Conservation (phyloP, 164 flowering plant species). For the Chimonanthus praecox region DNA sequence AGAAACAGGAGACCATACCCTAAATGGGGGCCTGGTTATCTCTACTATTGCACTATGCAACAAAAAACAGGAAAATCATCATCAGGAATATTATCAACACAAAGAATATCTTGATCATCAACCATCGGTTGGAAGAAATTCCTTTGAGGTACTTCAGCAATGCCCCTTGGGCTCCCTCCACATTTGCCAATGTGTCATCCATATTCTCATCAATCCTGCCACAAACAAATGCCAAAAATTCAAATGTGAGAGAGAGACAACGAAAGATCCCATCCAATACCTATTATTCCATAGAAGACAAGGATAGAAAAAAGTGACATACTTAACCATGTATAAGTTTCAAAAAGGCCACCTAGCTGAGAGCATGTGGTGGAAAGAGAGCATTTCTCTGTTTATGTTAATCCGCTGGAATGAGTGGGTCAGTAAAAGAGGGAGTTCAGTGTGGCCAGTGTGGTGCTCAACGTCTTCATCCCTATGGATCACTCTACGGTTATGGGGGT, state of each 20-base stretch:
- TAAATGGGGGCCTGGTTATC: not conserved
- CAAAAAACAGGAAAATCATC: slow-evolving; percentile 88
- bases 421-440: no score
- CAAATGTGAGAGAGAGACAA: not conserved
- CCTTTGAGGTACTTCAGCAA: slow-evolving; percentile 72
- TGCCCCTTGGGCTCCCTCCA: slow-evolving; percentile 86
- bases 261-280: not conserved
- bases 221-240: not conserved
- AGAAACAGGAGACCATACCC: not conserved
- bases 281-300: no score
- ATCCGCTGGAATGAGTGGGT: no score
- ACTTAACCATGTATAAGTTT: no score
- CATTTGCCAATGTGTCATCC: slow-evolving; percentile 85
- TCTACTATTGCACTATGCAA: slow-evolving; percentile 40
- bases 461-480: no score
- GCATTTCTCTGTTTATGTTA: no score
- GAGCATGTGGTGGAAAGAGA: no score
- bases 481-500: no score
- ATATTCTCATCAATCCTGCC: slow-evolving; percentile 92
- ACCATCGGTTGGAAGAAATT: slow-evolving; percentile 88
- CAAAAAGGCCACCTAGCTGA: no score
- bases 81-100: slow-evolving; percentile 75
- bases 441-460: no score
- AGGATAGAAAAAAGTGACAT: no score
- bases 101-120: slow-evolving; percentile 95